phyloP scores from a whole-genome alignment of 1,284 basidiomycete species.

The Sphagnurus paluster region DNA sequence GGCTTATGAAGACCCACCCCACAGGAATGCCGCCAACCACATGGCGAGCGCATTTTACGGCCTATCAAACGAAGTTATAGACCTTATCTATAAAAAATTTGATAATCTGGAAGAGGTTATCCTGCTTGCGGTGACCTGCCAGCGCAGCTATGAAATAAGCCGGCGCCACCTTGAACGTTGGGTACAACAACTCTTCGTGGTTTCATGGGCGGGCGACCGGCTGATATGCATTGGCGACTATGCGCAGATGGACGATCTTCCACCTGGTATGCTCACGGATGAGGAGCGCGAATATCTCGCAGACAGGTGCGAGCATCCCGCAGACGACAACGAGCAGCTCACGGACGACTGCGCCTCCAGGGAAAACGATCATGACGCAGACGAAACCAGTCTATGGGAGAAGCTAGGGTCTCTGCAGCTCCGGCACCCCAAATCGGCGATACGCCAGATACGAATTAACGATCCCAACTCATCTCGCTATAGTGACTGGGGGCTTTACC shows the following conservation, averaged over 20 bases:
- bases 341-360: background rate
- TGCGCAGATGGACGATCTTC: background rate
- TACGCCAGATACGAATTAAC: too few species aligned
- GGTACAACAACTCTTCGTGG: background rate
- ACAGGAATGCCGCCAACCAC: background rate
- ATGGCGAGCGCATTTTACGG: background rate
- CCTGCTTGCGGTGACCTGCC: slow-evolving; percentile 4
- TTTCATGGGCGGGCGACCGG: slow-evolving; percentile 10
- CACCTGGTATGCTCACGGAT: background rate
- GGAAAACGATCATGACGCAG: background rate
- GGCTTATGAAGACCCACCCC: background rate
- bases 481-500: background rate
- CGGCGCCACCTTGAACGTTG: background rate
- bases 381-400: too few species aligned
- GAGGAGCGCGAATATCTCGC: background rate
- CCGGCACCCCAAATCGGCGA: too few species aligned
- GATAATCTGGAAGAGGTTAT: background rate
- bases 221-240: slow-evolving; percentile 6
- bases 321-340: background rate
- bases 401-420: too few species aligned
- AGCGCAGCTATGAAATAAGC: slow-evolving; percentile 3
- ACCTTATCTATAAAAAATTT: background rate
- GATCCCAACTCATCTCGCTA: too few species aligned
- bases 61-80: background rate
- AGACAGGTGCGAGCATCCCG: background rate